Conservation (phyloP, 495 filamentous ascomycete species). For the Poronia punctata region DNA sequence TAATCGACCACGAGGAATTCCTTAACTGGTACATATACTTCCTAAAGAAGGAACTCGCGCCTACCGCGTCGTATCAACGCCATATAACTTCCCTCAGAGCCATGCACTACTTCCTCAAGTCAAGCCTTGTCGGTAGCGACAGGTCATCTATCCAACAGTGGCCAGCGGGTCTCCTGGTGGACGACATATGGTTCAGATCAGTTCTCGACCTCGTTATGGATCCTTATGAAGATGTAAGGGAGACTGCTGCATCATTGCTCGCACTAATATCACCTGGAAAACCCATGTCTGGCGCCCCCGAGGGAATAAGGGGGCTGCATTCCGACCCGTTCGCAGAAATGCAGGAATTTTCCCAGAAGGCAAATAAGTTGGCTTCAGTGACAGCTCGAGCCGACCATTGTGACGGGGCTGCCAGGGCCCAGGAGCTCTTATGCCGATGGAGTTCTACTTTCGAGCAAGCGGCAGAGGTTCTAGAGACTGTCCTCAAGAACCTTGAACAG, state of each 20-base stretch:
- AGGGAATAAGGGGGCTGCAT: slow-evolving; percentile 7
- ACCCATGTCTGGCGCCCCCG: slow-evolving; percentile 13
- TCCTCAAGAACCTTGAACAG: slow-evolving; percentile 47
- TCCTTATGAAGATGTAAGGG: slow-evolving; percentile 88
- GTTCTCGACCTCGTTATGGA: slow-evolving; percentile 75
- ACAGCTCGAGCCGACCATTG: slow-evolving; percentile 81
- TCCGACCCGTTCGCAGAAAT: slow-evolving; percentile 22
- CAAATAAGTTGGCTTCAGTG: slow-evolving; percentile 47
- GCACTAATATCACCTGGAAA: slow-evolving; percentile 30
- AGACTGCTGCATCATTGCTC: slow-evolving; percentile 53
- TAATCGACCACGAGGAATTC: slow-evolving; percentile 49
- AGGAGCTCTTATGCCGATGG: slow-evolving; percentile 39
- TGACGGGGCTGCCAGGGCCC: slow-evolving; percentile 68
- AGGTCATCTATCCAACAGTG: slow-evolving; percentile 6
- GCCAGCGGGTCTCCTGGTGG: slow-evolving; percentile 16
- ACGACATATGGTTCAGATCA: slow-evolving; percentile 52
- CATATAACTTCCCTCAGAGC: slow-evolving; percentile 74
- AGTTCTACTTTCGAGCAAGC: slow-evolving; percentile 20
- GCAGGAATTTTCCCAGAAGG: slow-evolving; percentile 36
- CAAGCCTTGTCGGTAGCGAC: slow-evolving; percentile 13
- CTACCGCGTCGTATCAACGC: slow-evolving; percentile 76
- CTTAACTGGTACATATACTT: slow-evolving; percentile 63
- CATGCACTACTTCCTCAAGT: slow-evolving; percentile 50
- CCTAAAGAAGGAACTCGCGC: slow-evolving; percentile 61
- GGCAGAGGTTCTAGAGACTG: slow-evolving; percentile 31